Evolutionary conservation across 192 early-diverging fungal genomes (phyloP).

Genomic region (Backusella westeae): DNA sequence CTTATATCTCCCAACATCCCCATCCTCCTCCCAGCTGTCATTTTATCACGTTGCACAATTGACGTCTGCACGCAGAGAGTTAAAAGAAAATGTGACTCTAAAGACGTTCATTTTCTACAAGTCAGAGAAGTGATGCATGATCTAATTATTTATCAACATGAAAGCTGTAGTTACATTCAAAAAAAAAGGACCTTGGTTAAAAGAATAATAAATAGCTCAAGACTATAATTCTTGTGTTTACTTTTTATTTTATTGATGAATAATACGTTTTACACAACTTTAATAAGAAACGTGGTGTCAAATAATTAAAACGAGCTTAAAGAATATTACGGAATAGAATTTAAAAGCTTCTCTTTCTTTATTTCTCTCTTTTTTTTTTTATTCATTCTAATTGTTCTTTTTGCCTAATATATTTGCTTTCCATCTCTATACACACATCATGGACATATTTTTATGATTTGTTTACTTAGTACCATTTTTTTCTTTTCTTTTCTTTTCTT

Average conservation of each 20-base stretch:
- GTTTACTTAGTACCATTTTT: too few relatives aligned
- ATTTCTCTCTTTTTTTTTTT: not conserved
- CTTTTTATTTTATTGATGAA: not conserved
- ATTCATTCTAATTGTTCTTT: not conserved
- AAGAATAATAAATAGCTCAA: not conserved
- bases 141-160: too few relatives aligned
- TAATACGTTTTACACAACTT: not conserved
- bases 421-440: not conserved
- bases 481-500: too few relatives aligned
- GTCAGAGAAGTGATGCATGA: too few relatives aligned
- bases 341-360: not conserved
- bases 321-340: not conserved
- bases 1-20: not conserved
- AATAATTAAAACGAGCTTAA: not conserved
- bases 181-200: too few relatives aligned
- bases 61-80: not conserved
- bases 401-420: not conserved
- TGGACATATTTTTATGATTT: too few relatives aligned
- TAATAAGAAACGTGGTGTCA: not conserved
- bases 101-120: too few relatives aligned
- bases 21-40: not conserved
- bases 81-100: not conserved
- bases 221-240: not conserved
- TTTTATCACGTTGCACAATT: not conserved
- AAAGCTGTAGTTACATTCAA: too few relatives aligned